Evolutionary conservation across 192 early-diverging fungal species (phyloP).

Genomic region (Coemansia umbellata): DNA sequence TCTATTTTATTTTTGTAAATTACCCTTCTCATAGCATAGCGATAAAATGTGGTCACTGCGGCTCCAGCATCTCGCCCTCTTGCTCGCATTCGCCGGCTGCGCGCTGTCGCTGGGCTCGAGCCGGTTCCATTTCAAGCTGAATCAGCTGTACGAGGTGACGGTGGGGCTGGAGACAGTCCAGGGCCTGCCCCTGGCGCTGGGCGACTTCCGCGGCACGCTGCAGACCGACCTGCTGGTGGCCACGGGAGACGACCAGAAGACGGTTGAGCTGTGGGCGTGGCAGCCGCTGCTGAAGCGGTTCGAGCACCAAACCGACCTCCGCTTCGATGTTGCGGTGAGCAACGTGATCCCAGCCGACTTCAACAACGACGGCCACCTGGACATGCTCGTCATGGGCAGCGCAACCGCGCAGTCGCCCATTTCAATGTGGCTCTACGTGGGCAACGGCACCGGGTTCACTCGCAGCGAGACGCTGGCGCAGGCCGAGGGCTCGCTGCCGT

Average conservation of each 20-base stretch:
- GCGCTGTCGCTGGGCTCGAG: slow-evolving; percentile 4
- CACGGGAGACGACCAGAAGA: slow-evolving; percentile 63
- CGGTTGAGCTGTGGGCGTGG: slow-evolving; percentile 70
- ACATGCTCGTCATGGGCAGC: slow-evolving; percentile 74
- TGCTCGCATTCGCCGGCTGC: not conserved
- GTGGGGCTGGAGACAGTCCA: slow-evolving; percentile 62
- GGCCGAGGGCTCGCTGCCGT: slow-evolving; percentile 17
- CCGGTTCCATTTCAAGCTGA: slow-evolving; percentile 50
- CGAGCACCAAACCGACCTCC: slow-evolving; percentile 52
- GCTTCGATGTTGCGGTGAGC: slow-evolving; percentile 44
- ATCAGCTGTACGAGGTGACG: slow-evolving; percentile 59
- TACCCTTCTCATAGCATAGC: too few relatives aligned
- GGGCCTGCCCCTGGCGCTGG: slow-evolving; percentile 79
- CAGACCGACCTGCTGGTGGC: slow-evolving; percentile 76
- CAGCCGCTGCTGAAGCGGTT: slow-evolving; percentile 52
- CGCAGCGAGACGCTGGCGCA: slow-evolving; percentile 21
- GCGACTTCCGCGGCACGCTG: slow-evolving; percentile 82
- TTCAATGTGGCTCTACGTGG: slow-evolving; percentile 67
- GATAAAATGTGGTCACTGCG: too few relatives aligned
- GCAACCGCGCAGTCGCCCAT: slow-evolving; percentile 14
- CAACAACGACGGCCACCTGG: slow-evolving; percentile 84
- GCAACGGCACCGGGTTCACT: slow-evolving; percentile 66
- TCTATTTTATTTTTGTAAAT: too few relatives aligned
- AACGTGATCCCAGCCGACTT: slow-evolving; percentile 85
- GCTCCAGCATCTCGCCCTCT: too few relatives aligned